Conservation (phyloP, 2,329 filamentous ascomycete species). For the Thielaviopsis populi region DNA sequence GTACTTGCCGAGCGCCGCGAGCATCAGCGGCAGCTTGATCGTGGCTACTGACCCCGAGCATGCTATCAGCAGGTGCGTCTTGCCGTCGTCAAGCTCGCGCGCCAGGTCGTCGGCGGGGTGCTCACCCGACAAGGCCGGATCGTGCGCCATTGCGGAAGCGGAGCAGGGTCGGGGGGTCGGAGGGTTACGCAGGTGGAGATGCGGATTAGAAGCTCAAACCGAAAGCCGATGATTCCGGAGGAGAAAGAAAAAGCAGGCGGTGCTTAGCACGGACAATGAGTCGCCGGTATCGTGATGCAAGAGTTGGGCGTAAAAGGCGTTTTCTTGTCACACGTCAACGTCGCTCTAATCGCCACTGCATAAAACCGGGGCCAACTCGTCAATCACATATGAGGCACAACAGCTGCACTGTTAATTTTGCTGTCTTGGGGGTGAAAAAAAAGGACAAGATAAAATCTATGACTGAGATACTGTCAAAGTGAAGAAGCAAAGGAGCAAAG, state of each 20-base stretch:
- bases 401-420: no score
- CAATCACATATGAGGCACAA: background rate
- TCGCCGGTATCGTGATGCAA: background rate
- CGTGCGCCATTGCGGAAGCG: conserved; percentile 9
- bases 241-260: no score
- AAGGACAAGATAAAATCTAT: no score
- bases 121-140: conserved; percentile 11
- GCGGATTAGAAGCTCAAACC: no score
- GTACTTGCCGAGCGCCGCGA: conserved; percentile 38
- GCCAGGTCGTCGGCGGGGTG: conserved; percentile 13
- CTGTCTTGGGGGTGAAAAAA: no score
- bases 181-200: no score
- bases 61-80: conserved; percentile 30
- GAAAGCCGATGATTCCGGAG: no score
- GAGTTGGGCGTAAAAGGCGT: background rate
- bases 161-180: background rate
- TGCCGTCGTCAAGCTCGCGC: conserved; percentile 24
- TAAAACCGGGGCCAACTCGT: background rate
- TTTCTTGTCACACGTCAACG: background rate
- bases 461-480: no score
- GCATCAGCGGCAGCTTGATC: conserved; percentile 63
- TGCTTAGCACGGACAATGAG: no score
- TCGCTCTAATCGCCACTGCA: background rate
- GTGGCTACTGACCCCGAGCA: conserved; percentile 54
- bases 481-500: no score